phyloP scores from a whole-genome alignment of 2,329 filamentous ascomycete genomes.

The Aspergillus ruber region DNA sequence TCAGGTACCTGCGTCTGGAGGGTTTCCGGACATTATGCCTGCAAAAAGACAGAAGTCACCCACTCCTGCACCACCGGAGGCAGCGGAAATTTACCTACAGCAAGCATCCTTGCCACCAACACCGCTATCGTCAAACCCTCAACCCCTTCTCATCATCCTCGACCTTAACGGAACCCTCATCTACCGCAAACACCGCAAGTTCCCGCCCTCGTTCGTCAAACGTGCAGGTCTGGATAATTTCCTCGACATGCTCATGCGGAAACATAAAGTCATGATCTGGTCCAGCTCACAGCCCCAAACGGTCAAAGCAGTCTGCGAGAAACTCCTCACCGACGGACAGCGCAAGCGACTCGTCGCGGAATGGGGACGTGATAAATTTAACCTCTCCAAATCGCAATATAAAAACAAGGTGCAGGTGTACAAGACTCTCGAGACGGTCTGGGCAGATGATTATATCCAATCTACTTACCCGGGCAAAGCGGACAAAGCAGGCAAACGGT shows the following conservation, averaged over 20 bases:
- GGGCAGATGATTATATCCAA: slow-evolving; percentile 49
- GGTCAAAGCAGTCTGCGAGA: slow-evolving; percentile 53
- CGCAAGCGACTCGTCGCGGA: slow-evolving; percentile 55
- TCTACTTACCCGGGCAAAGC: slow-evolving; percentile 30
- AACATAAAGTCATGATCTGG: slow-evolving; percentile 82
- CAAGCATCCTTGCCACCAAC: slow-evolving; percentile 44
- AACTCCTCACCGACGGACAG: slow-evolving; percentile 54
- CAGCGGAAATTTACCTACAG: slow-evolving; percentile 55
- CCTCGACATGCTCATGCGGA: slow-evolving; percentile 64
- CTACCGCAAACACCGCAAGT: slow-evolving; percentile 54
- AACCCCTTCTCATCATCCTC: slow-evolving; percentile 71
- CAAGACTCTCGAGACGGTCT: slow-evolving; percentile 72
- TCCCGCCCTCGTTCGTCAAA: slow-evolving; percentile 51
- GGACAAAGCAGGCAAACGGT: slow-evolving; percentile 44
- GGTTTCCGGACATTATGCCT: not conserved
- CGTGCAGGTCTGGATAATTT: slow-evolving; percentile 66
- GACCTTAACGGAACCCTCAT: slow-evolving; percentile 93
- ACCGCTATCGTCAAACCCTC: slow-evolving; percentile 39
- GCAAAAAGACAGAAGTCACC: slow-evolving; percentile 3
- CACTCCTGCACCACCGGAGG: slow-evolving; percentile 44
- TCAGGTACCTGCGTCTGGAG: slow-evolving; percentile 2
- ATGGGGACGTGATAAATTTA: slow-evolving; percentile 74
- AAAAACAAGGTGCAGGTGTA: slow-evolving; percentile 72
- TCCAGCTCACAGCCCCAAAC: slow-evolving; percentile 74
- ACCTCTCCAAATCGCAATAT: slow-evolving; percentile 60